phyloP scores from a whole-genome alignment of 2,329 filamentous ascomycete genomes.

The Xylaria sp. region DNA sequence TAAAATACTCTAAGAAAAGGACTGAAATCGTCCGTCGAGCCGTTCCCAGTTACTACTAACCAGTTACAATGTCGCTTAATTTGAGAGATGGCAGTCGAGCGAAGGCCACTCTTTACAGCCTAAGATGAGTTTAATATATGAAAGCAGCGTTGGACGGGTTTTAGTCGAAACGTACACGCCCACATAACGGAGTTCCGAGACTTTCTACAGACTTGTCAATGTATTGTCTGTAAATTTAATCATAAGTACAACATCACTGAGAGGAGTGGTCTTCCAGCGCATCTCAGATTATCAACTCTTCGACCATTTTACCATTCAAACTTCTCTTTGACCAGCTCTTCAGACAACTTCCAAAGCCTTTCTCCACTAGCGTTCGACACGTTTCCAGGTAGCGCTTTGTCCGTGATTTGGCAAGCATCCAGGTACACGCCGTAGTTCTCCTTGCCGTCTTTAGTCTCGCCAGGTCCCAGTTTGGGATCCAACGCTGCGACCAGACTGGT shows the following conservation, averaged over 20 bases:
- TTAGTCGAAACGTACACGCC: too few species aligned
- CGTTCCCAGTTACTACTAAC: background rate
- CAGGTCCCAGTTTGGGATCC: slow-evolving; percentile 45
- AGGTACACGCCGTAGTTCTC: slow-evolving; percentile 50
- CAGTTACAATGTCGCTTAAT: background rate
- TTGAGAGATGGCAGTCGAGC: background rate
- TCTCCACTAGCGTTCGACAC: slow-evolving; percentile 49
- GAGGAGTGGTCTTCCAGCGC: background rate
- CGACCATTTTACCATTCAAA: slow-evolving; percentile 45
- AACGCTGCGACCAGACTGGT: slow-evolving; percentile 49
- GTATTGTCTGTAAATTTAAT: background rate
- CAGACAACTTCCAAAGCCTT: slow-evolving; percentile 52
- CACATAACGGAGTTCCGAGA: too few species aligned
- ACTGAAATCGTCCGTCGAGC: background rate
- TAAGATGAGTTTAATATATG: too few species aligned
- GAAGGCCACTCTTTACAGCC: background rate
- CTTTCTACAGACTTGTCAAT: background rate
- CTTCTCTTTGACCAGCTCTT: slow-evolving; percentile 51
- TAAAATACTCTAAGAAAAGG: background rate
- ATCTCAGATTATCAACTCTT: background rate
- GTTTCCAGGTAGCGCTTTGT: slow-evolving; percentile 38
- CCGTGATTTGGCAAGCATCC: slow-evolving; percentile 50
- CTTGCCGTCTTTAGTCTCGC: slow-evolving; percentile 43
- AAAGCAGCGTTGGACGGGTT: too few species aligned
- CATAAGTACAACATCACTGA: background rate